Evolutionary conservation across 768 basidiomycete genomes (phyloP).

Genomic region (Lactarius sanguifluus): DNA sequence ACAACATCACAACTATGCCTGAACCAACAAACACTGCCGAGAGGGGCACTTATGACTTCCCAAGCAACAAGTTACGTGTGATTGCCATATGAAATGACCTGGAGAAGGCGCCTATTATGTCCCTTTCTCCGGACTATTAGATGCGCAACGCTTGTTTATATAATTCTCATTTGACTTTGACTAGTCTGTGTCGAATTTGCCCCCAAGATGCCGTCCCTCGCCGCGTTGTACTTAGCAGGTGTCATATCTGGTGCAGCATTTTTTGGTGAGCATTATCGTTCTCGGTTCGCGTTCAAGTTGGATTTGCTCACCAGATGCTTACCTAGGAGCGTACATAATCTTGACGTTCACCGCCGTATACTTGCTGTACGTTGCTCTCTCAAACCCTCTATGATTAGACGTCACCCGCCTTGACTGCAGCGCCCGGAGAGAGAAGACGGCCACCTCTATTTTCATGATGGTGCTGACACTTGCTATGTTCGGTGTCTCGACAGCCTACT

Average conservation of each 20-base stretch:
- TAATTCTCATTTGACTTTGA: background rate
- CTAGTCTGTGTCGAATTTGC: background rate
- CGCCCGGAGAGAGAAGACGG: conserved; percentile 15
- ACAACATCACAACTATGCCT: background rate
- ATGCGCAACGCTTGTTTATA: conserved; percentile 3
- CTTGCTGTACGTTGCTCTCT: conserved; percentile 18
- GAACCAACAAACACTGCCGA: background rate
- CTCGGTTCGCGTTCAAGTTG: background rate
- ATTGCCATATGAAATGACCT: background rate
- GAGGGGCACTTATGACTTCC: background rate
- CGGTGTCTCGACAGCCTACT: conserved; percentile 12
- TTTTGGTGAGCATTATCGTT: conserved; percentile 14
- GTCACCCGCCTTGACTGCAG: conserved; percentile 1
- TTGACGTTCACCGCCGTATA: conserved; percentile 13
- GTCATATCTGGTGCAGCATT: conserved; percentile 1
- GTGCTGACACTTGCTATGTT: conserved; percentile 24
- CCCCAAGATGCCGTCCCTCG: conserved; percentile 10
- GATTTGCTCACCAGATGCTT: background rate
- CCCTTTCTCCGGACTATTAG: background rate
- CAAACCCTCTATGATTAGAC: background rate
- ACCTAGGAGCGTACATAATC: conserved; percentile 17
- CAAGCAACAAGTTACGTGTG: background rate
- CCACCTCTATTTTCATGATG: conserved; percentile 8
- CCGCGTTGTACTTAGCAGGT: conserved; percentile 8
- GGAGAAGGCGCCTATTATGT: background rate